Evolutionary conservation across 768 basidiomycete genomes (phyloP), one percentile per base, ranked within the genome.

Genomic region (Tylopilus intermedius): DNA sequence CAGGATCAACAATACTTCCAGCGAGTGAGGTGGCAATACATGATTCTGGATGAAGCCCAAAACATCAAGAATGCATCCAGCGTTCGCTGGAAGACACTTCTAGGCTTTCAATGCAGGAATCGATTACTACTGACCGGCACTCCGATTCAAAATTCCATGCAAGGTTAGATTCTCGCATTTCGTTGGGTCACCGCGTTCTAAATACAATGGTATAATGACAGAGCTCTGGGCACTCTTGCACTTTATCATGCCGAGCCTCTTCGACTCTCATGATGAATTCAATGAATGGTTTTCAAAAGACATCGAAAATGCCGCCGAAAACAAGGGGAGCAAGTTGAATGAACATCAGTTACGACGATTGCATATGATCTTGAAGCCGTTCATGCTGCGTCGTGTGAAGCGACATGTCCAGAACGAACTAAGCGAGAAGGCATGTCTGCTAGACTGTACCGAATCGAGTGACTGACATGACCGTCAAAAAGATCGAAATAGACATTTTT

Each of bases 251-350:
- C 96, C 96, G 3, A 94, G 90, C 67, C 75, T 99, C 49, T 99
- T 99, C 70, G 96, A 98, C 69, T 97, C 94, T 13, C 94, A 98
- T 63, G 94, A 98, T 64, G 96, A 99, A 72, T 99, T 99, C 76
- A 93, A 89, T 66, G 95, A 98, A 69, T 99, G 96, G 96, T 99
- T 99, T 69, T 96, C 95, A 10, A 96, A 97, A 71, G 96, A 97
- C 63, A 97, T 98, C 49, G 96, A 99, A 74, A 94, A 90, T 65
- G 92, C 91, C 15, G 83, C 82, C 4, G 94, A 93, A 68, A 94
- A 93, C 66, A 90, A 91, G 62, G 90, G 89, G 5, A 84, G 87
- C 69, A 90, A 86, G 66, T 76, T 98, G 59, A 96, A 95, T 65
- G 94, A 96, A 65, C 86, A 96, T 67, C 96, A 99, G 67, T 74